Percentiles rank a stretch among this genome's conserved stretches.
phyloP scores from a whole-genome alignment of 2,329 filamentous ascomycete genomes.

The Colletotrichum trifolii region DNA sequence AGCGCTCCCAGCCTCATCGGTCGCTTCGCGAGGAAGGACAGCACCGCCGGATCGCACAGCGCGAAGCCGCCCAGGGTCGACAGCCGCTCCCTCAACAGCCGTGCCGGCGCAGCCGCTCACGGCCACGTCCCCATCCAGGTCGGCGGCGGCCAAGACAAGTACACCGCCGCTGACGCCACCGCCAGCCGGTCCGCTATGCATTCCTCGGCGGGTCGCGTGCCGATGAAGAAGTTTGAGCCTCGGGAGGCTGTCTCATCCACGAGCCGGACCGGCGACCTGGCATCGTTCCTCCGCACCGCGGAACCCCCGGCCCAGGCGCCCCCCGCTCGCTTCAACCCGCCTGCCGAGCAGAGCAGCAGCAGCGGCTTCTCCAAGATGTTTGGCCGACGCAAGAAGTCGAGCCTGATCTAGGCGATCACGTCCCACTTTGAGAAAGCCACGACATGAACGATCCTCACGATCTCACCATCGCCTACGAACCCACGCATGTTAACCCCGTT shows the following conservation, averaged over 20 bases:
- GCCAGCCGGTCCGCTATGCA: constrained; percentile 27
- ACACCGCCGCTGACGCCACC: constrained; percentile 45
- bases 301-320: constrained; percentile 65
- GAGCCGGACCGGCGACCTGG: constrained; percentile 73
- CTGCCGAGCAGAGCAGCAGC: constrained; percentile 44
- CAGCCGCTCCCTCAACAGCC: constrained; percentile 53
- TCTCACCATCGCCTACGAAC: constrained; percentile 22
- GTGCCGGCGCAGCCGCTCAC: constrained; percentile 45
- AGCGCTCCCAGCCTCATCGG: constrained; percentile 72
- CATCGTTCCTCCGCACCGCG: constrained; percentile 77
- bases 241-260: constrained; percentile 59
- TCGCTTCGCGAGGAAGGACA: constrained; percentile 60
- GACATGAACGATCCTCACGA: constrained; percentile 33
- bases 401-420: constrained; percentile 42
- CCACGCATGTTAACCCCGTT: constrained; percentile 18
- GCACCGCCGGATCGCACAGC: constrained; percentile 41
- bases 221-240: constrained; percentile 69
- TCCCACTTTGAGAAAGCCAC: constrained; percentile 23
- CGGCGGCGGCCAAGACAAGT: constrained; percentile 59
- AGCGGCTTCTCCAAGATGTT: constrained; percentile 60
- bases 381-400: constrained; percentile 60
- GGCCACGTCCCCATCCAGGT: constrained; percentile 66
- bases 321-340: constrained; percentile 40
- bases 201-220: constrained; percentile 53
- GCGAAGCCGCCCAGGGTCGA: constrained; percentile 44